phyloP scores from a whole-genome alignment of 352 stramenopile species.

The Pythium guiyangense region DNA sequence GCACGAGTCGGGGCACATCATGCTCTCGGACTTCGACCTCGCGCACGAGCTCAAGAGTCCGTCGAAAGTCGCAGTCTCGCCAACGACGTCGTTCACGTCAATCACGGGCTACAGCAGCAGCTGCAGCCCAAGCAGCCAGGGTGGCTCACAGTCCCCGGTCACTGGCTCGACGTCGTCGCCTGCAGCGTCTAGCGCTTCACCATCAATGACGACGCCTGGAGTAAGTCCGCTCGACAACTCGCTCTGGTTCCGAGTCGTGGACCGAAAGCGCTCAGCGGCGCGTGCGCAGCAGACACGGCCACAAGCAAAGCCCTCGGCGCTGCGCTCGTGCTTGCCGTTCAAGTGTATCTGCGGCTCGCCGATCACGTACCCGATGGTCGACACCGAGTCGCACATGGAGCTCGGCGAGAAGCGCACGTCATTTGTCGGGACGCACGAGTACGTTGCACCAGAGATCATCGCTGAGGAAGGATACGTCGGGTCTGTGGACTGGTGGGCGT shows the following conservation, averaged over 20 bases:
- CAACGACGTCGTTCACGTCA: constrained; percentile 7
- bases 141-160: too few relatives aligned
- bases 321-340: constrained; percentile 19
- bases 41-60: constrained; percentile 25
- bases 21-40: constrained; percentile 61
- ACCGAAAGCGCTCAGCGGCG: constrained; percentile 9
- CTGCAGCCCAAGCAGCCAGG: neutral
- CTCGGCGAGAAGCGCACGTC: constrained; percentile 29
- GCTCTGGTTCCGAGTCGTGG: constrained; percentile 18
- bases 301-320: neutral
- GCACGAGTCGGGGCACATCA: constrained; percentile 50
- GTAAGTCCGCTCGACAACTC: constrained; percentile 4
- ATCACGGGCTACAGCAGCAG: constrained; percentile 10
- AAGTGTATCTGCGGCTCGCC: constrained; percentile 14
- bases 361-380: constrained; percentile 33
- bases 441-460: constrained; percentile 60
- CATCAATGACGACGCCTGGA: neutral
- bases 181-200: neutral
- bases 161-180: neutral
- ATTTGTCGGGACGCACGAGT: constrained; percentile 64
- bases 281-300: too few relatives aligned
- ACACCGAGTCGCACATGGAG: constrained; percentile 51
- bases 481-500: constrained; percentile 68
- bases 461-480: constrained; percentile 51
- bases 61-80: constrained; percentile 9